Conservation (phyloP, 2,329 filamentous ascomycete species). For the Leptographium radiaticola region DNA sequence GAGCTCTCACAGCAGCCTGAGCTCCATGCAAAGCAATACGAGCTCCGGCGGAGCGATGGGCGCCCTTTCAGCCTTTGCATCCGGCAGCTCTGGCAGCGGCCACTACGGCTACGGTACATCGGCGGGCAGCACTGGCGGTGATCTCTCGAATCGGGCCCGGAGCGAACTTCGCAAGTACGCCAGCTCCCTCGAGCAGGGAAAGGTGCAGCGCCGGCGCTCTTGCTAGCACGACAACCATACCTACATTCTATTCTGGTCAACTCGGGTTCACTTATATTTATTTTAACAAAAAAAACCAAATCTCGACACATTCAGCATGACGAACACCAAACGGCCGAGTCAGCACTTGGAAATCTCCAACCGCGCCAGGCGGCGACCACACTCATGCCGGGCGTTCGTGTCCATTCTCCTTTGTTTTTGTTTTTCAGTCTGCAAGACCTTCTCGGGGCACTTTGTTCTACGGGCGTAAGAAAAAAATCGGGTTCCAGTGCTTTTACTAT, state of each 20-base stretch:
- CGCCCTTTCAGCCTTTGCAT: slow-evolving; percentile 9
- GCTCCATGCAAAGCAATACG: slow-evolving; percentile 56
- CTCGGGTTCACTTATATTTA: background rate
- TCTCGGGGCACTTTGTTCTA: background rate
- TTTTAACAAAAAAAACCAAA: background rate
- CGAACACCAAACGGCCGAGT: background rate
- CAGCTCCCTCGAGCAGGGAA: slow-evolving; percentile 75
- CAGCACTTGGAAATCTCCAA: background rate
- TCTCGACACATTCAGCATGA: background rate
- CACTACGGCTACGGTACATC: slow-evolving; percentile 19
- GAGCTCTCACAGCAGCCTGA: slow-evolving; percentile 73
- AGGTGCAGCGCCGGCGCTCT: slow-evolving; percentile 45
- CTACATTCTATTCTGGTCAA: background rate
- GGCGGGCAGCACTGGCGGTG: slow-evolving; percentile 34
- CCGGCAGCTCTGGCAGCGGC: background rate
- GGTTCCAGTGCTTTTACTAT: background rate
- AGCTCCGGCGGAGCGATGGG: slow-evolving; percentile 5
- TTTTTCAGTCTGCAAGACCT: background rate
- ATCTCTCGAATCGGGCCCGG: slow-evolving; percentile 62
- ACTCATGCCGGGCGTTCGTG: background rate
- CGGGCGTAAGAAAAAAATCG: slow-evolving; percentile 5
- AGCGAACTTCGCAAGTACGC: slow-evolving; percentile 77
- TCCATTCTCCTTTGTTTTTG: background rate
- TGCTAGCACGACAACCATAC: slow-evolving; percentile 22
- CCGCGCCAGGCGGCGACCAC: background rate